Percentiles rank a stretch among this genome's conserved stretches.
Conservation (phyloP, 345 rosid species). For the Hirschfeldia incana region DNA sequence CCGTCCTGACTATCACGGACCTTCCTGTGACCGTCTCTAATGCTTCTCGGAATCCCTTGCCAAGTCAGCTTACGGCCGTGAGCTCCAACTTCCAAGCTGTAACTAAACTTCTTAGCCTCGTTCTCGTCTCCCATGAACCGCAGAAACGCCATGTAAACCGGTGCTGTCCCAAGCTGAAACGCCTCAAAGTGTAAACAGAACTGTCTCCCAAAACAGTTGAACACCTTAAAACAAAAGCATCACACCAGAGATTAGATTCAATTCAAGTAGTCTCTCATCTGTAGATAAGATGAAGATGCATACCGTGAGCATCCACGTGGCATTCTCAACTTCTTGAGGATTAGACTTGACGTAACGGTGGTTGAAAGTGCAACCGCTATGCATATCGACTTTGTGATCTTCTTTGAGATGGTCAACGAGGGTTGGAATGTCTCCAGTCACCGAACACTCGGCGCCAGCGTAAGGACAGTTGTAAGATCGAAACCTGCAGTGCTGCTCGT, state of each 20-base stretch:
- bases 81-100: constrained; percentile 84
- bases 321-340: constrained; percentile 88
- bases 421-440: constrained; percentile 73
- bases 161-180: constrained; percentile 78
- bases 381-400: constrained; percentile 95
- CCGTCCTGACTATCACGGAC: constrained; percentile 94
- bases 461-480: constrained; percentile 85
- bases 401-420: constrained; percentile 76
- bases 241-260: constrained; percentile 7
- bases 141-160: constrained; percentile 88
- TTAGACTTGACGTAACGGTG: constrained; percentile 86
- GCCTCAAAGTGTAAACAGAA: constrained; percentile 97
- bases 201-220: constrained; percentile 85
- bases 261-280: neutral
- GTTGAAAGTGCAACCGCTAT: constrained; percentile 79
- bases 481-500: constrained; percentile 70
- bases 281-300: neutral
- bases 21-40: constrained; percentile 82
- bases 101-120: constrained; percentile 80
- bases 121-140: constrained; percentile 93
- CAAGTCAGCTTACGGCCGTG: constrained; percentile 72
- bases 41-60: constrained; percentile 92
- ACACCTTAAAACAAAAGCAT: constrained; percentile 48
- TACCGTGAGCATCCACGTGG: constrained; percentile 98
- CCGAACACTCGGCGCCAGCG: constrained; percentile 84